These are phyloP conservation scores for Citrullus amarus DNA, from an alignment of 306 rosid species.

Conservation along the genomic window DNA sequence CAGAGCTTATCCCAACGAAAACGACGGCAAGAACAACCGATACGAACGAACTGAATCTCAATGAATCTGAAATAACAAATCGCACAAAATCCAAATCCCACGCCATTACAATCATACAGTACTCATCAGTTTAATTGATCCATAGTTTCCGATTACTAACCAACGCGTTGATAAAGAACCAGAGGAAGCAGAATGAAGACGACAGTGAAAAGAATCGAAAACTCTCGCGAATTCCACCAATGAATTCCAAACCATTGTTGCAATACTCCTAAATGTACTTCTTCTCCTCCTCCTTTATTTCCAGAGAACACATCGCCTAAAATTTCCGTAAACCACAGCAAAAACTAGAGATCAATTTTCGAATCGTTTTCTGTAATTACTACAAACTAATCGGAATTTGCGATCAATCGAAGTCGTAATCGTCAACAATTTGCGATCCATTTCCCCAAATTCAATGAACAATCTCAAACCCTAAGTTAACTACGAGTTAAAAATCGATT, in stretches of 20 bases:
- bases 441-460: background rate
- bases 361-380: background rate
- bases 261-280: conserved; percentile 65
- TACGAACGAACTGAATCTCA: conserved; percentile 71
- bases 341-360: background rate
- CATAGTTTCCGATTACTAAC: conserved; percentile 24
- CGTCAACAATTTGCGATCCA: background rate
- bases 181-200: conserved; percentile 59
- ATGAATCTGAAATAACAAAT: conserved; percentile 11
- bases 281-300: conserved; percentile 28
- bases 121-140: background rate
- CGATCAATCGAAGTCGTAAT: background rate
- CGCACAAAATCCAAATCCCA: background rate
- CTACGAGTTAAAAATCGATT: background rate
- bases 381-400: no score
- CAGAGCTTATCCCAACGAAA: conserved; percentile 72
- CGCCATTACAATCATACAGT: background rate
- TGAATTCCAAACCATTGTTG: conserved; percentile 94
- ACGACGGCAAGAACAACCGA: conserved; percentile 69
- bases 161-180: conserved; percentile 58
- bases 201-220: conserved; percentile 41
- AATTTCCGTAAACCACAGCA: background rate
- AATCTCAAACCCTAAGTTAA: background rate
- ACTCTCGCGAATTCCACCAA: conserved; percentile 87
- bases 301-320: conserved; percentile 86